These are phyloP conservation scores for Acaromyces ingoldii DNA, from an alignment of 1,284 basidiomycete genomes.

Conservation along the genomic window DNA sequence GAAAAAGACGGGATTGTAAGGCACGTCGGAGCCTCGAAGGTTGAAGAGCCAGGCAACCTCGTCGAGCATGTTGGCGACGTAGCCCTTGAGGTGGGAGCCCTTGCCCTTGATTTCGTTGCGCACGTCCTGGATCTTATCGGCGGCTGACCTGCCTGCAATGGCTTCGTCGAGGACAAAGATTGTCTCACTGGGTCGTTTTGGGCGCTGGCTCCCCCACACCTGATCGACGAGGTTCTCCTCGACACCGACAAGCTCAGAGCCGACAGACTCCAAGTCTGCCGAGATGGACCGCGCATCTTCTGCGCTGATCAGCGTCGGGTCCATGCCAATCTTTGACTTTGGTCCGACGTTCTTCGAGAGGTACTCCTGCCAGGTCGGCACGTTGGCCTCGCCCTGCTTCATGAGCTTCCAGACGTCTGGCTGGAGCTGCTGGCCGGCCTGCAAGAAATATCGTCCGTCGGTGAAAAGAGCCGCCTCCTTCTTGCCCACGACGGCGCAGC, in stretches of 20 bases:
- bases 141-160: slow-evolving; percentile 58
- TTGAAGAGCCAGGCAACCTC: slow-evolving; percentile 72
- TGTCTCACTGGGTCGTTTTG: slow-evolving; percentile 65
- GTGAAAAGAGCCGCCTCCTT: slow-evolving; percentile 65
- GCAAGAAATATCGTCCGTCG: slow-evolving; percentile 88
- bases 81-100: slow-evolving; percentile 22
- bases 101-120: slow-evolving; percentile 30
- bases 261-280: slow-evolving; percentile 21
- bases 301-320: slow-evolving; percentile 39
- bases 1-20: slow-evolving; percentile 90
- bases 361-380: slow-evolving; percentile 70
- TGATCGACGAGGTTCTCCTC: slow-evolving; percentile 73
- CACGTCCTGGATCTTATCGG: slow-evolving; percentile 38
- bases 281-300: slow-evolving; percentile 46
- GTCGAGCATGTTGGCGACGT: slow-evolving; percentile 49
- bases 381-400: slow-evolving; percentile 71
- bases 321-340: slow-evolving; percentile 37
- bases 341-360: slow-evolving; percentile 28
- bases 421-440: slow-evolving; percentile 84
- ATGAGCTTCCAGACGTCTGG: slow-evolving; percentile 79
- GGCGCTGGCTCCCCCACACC: slow-evolving; percentile 70
- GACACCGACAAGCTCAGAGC: slow-evolving; percentile 48
- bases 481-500: slow-evolving; percentile 68
- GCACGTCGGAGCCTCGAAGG: slow-evolving; percentile 84
- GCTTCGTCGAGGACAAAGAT: slow-evolving; percentile 69